Base-by-base conservation (phyloP, 495 filamentous ascomycete species). In the Penicillium coprophilum region DNA sequence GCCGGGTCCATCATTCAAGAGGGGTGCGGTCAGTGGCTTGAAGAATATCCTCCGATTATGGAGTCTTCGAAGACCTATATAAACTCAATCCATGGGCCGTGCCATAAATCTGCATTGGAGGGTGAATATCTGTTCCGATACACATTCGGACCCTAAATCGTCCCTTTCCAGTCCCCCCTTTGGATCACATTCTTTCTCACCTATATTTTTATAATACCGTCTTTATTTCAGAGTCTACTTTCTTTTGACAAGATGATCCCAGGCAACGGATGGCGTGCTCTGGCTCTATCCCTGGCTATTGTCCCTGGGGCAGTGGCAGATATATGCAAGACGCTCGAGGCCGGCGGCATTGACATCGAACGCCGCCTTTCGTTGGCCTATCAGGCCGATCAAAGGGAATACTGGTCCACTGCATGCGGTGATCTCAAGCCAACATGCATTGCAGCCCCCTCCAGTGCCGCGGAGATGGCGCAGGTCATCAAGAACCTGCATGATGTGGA, bases 361-460 rank as follows among this genome's bases (percentile, higher is more conserved):
- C 59, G 61, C 15, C 66, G 57, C 4, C 50, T 72, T 2, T 53
- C 74, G 19, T 19, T 69, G 19, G 56, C 54, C 30, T 77, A 75
- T 45, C 46, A 30, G 9, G 21, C 45, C 15, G 72, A 71, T 6
- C 38, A 71, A 44, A 62, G 60, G 6, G 58, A 74, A 13, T 77
- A 77, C 53, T 77, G 74, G 74, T 77, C 74, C 2, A 59, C 62
- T 4, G 74, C 72, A 32, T 77, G 74, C 50, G 67, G 71, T 10
- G 71, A 71, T 34, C 69, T 77, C 40, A 64, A 63, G 46, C 74
- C 74, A 17, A 74, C 61, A 61, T 77, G 74, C 27, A 77, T 77
- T 46, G 71, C 70, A 12, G 66, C 63, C 10, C 74, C 74, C 1
- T 68, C 69, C 1, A 77, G 69, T 48, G 64, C 69, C 8, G 58